phyloP scores from a whole-genome alignment of 2,329 filamentous ascomycete genomes.

The Colletotrichum chlorophyti region DNA sequence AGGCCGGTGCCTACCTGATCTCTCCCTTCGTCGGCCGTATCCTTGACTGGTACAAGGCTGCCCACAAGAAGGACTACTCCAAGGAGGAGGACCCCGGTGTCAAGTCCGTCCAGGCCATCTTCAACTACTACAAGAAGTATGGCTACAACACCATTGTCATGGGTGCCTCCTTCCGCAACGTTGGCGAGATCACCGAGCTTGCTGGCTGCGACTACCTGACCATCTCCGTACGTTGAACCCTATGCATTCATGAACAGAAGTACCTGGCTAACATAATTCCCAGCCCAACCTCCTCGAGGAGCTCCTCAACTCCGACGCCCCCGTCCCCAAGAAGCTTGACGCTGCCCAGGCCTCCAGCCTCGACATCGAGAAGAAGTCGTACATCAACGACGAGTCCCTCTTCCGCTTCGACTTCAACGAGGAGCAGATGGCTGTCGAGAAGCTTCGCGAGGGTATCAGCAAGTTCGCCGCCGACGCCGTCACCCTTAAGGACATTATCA shows the following conservation, averaged over 20 bases:
- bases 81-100: slow-evolving; percentile 95
- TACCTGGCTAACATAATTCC: neutral
- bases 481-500: slow-evolving; percentile 91
- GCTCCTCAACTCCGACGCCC: slow-evolving; percentile 81
- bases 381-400: slow-evolving; percentile 84
- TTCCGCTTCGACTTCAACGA: slow-evolving; percentile 99
- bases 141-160: slow-evolving; percentile 99
- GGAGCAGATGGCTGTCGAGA: slow-evolving; percentile 99
- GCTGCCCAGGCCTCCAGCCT: slow-evolving; percentile 68
- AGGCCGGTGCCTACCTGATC: slow-evolving; percentile 96
- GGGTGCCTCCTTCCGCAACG: slow-evolving; percentile 97
- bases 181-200: slow-evolving; percentile 96
- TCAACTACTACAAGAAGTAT: slow-evolving; percentile 99
- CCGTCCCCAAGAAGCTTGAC: slow-evolving; percentile 93
- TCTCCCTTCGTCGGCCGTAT: slow-evolving; percentile 99
- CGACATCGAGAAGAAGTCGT: slow-evolving; percentile 85
- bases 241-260: neutral
- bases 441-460: slow-evolving; percentile 98
- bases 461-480: slow-evolving; percentile 97
- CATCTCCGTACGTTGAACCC: slow-evolving; percentile 75
- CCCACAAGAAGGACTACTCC: slow-evolving; percentile 90
- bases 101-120: slow-evolving; percentile 90
- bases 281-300: slow-evolving; percentile 94
- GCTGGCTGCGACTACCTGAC: slow-evolving; percentile 99
- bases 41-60: slow-evolving; percentile 99